These are phyloP conservation scores for Paraglomus occultum DNA, from an alignment of 192 early-diverging fungal genomes.

Conservation along the genomic window DNA sequence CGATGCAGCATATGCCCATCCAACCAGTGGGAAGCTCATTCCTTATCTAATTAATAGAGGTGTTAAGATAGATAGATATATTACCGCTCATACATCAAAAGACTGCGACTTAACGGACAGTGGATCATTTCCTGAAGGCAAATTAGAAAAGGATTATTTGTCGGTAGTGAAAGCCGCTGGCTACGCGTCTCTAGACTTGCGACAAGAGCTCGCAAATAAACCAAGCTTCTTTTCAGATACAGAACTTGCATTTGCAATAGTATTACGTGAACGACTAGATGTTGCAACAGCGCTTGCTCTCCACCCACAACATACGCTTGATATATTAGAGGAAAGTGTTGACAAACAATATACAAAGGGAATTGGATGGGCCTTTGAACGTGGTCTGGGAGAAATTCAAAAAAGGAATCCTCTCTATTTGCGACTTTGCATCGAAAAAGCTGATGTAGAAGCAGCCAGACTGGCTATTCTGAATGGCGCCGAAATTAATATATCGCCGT, in stretches of 20 bases:
- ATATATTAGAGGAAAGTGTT: conserved; percentile 31
- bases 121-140: neutral
- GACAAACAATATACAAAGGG: conserved; percentile 22
- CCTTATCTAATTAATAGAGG: conserved; percentile 12
- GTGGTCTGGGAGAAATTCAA: conserved; percentile 15
- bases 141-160: conserved; percentile 22
- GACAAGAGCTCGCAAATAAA: neutral
- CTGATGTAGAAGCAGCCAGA: conserved; percentile 21
- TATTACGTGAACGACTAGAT: conserved; percentile 28
- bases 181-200: conserved; percentile 2
- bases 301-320: conserved; percentile 25
- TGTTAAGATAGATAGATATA: conserved; percentile 19
- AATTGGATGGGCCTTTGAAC: conserved; percentile 28
- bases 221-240: conserved; percentile 18
- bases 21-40: neutral
- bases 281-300: neutral
- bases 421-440: conserved; percentile 28
- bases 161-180: neutral
- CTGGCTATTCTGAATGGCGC: conserved; percentile 13
- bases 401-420: conserved; percentile 25
- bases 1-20: conserved; percentile 3
- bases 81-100: conserved; percentile 6
- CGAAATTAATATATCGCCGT: conserved; percentile 25
- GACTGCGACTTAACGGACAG: conserved; percentile 6
- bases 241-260: conserved; percentile 24